Evolutionary conservation across 1,284 basidiomycete genomes (phyloP).

Genomic region (Flammula alnicola): DNA sequence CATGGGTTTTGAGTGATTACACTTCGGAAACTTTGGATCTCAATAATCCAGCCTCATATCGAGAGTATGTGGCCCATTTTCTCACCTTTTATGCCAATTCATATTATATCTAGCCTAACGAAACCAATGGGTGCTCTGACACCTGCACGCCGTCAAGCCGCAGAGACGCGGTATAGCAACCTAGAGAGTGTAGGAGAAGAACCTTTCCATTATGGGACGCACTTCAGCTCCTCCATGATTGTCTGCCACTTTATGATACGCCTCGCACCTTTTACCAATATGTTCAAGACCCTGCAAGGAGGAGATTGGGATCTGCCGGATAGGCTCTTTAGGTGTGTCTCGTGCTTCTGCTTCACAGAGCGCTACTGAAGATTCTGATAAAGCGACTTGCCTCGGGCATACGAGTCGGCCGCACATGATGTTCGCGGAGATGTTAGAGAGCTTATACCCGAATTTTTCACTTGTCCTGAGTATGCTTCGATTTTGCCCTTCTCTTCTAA

Average conservation of each 20-base stretch:
- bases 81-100: not conserved
- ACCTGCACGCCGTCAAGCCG: slow-evolving; percentile 71
- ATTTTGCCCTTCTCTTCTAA: not conserved
- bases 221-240: slow-evolving; percentile 97
- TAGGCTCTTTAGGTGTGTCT: slow-evolving; percentile 77
- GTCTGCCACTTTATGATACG: slow-evolving; percentile 95
- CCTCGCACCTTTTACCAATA: slow-evolving; percentile 87
- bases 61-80: slow-evolving; percentile 65
- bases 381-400: slow-evolving; percentile 79
- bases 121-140: slow-evolving; percentile 94
- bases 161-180: slow-evolving; percentile 76
- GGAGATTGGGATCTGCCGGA: slow-evolving; percentile 98
- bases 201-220: slow-evolving; percentile 94
- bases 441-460: slow-evolving; percentile 92
- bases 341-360: not conserved
- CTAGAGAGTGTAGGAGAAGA: slow-evolving; percentile 82
- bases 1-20: slow-evolving; percentile 91
- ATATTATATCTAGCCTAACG: slow-evolving; percentile 56
- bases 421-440: slow-evolving; percentile 94
- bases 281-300: slow-evolving; percentile 91
- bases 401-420: slow-evolving; percentile 85
- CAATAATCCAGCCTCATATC: slow-evolving; percentile 65
- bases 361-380: not conserved
- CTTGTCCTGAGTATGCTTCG: slow-evolving; percentile 66
- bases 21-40: slow-evolving; percentile 78